Evolutionary conservation across 2,329 filamentous ascomycete genomes (phyloP).

Genomic region (Mariannaea elegans): DNA sequence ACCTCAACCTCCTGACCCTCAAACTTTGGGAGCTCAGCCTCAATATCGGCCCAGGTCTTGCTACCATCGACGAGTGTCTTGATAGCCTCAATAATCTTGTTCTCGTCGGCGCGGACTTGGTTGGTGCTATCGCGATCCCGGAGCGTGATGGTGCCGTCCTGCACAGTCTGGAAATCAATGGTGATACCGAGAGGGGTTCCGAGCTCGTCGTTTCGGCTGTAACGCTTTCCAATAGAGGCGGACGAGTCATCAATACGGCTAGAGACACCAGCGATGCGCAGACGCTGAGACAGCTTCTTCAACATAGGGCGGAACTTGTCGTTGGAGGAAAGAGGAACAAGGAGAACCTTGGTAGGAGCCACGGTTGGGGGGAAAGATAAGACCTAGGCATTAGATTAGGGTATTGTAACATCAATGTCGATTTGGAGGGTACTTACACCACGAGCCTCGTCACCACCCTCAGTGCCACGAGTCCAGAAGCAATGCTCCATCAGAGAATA

Average conservation of each 20-base stretch:
- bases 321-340: constrained; percentile 88
- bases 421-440: constrained; percentile 69
- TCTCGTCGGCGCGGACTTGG: constrained; percentile 86
- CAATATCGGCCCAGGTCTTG: constrained; percentile 74
- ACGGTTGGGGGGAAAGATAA: constrained; percentile 68
- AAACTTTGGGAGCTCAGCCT: constrained; percentile 83
- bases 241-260: constrained; percentile 90
- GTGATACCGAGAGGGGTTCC: constrained; percentile 95
- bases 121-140: constrained; percentile 90
- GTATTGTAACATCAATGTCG: neutral
- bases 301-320: constrained; percentile 82
- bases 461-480: constrained; percentile 84
- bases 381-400: constrained; percentile 50
- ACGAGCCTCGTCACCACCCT: constrained; percentile 75
- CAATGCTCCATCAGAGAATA: constrained; percentile 94
- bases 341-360: constrained; percentile 94
- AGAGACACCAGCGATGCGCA: constrained; percentile 80
- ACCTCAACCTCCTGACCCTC: constrained; percentile 75
- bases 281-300: constrained; percentile 75
- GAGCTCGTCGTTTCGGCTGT: constrained; percentile 93
- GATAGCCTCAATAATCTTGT: constrained; percentile 80
- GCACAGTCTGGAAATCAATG: constrained; percentile 92
- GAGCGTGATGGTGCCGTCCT: constrained; percentile 87
- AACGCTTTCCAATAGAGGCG: constrained; percentile 93
- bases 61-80: constrained; percentile 58